Base-by-base conservation (phyloP, 176 grass and related monocot genomes). In the Musa beccarii region DNA sequence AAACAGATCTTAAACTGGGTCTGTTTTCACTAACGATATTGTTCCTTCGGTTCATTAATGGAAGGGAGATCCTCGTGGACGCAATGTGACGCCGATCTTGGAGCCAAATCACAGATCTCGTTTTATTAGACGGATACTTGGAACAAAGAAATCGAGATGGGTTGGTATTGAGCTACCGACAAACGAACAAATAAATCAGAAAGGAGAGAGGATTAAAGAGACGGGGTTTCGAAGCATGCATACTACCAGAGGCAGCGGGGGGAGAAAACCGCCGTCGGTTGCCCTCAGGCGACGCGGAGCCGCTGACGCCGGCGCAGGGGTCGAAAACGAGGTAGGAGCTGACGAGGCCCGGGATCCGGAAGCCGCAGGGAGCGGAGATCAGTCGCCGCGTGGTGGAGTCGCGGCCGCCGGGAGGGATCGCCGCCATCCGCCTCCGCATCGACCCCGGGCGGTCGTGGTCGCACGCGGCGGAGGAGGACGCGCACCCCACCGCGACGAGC, bases 341-440 rank as follows among this genome's bases (percentile, higher is more conserved):
- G 26, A 56, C 21, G 19, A 72, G 29, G 28, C 55, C 54, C 54
- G 2, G 68, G 68, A 80, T 80, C 26, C 67, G 2, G 51, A 2
- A 69, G 21, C 52, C 43, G 12, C 61, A 49, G 61, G 53, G 43
- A 11, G 53, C 49, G 29, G 77, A 79, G 65, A 69, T 68, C 65
- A 55, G 24, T 16, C 66, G 64, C 24, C 51, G 25, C 34, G 8
- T 5, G 15, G 6, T 16, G 29, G 4, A 3, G 14, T 50, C 14
- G 11, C 12, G 67, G 11, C 26, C 10, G 26, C 9, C 66, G 14
- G 8, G 13, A 57, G 16, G 28, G 13, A 19, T 10, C 16, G 34
- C 8, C 12, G 24, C 50, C 71, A 52, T 20, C 10, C 16, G 4
- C 29, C 28, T 34, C 29, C 67, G 29, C 7, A 6, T 1, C 13